Base-by-base conservation (phyloP, 495 filamentous ascomycete species). In the Pyrenopolyporus hunteri region DNA sequence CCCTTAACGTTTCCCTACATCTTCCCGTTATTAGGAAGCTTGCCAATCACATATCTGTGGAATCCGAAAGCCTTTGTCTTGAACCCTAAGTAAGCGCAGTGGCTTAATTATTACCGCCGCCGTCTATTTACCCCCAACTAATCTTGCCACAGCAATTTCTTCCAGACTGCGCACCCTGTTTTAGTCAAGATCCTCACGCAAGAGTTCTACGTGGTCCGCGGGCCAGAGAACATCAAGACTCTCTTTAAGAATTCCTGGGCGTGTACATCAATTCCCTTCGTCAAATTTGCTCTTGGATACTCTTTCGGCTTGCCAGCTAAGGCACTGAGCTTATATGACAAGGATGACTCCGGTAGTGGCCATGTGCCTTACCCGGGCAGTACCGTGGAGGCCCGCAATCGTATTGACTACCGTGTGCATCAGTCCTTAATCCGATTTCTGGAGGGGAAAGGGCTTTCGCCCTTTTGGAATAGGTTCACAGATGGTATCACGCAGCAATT, bases 141-240 rank as follows among this genome's bases (percentile, higher is more conserved):
- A 20, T 44, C 49, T 26, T 47, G 36, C 20, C 8, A 9, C 13
- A 65, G 61, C 14, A 65, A 61, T 13, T 65, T 69, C 47, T 62
- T 69, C 25, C 62, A 69, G 31, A 58, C 40, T 8, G 14, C 32
- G 2, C 62, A 62, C 1, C 62, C 62, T 9, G 57, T 53, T 17
- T 60, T 46, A 0, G 64, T 74, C 23, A 70, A 60, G 44, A 56
- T 74, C 20, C 51, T 63, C 10, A 58, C 26, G 1, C 51, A 65
- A 29, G 68, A 72, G 16, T 65, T 72, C 53, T 74, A 70, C 28
- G 46, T 69, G 3, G 10, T 74, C 9, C 59, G 62, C 33, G 70
- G 70, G 1, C 25, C 56, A 0, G 56, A 70, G 22, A 72, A 71
- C 13, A 31, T 74, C 23, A 70, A 61, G 26, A 63, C 63, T 4